phyloP scores from a whole-genome alignment of 1,284 basidiomycete species.

The Porodaedalea pini region DNA sequence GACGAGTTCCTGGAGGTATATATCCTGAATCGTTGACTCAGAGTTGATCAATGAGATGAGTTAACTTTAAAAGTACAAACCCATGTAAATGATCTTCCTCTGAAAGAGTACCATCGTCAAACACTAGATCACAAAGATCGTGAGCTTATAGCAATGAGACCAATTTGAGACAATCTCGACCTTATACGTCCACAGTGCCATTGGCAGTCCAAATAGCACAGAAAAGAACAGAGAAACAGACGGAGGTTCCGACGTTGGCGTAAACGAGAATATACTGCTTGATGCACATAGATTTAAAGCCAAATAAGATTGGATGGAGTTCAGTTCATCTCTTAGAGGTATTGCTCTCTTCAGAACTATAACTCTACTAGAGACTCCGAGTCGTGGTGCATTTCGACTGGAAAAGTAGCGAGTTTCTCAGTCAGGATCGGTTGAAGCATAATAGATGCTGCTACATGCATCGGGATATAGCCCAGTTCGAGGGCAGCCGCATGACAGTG shows the following conservation, averaged over 20 bases:
- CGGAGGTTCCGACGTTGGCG: conserved; percentile 7
- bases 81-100: conserved; percentile 51
- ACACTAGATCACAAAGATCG: conserved; percentile 32
- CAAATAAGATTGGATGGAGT: neutral
- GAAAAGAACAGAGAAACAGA: conserved; percentile 15
- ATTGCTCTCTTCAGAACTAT: neutral
- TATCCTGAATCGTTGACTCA: conserved; percentile 34
- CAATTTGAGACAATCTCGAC: neutral
- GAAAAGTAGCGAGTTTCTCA: neutral
- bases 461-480: neutral
- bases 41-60: neutral
- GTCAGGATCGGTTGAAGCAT: neutral
- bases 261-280: neutral
- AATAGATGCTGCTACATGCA: neutral
- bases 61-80: conserved; percentile 27
- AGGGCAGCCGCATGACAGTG: neutral
- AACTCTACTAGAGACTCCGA: neutral
- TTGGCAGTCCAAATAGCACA: conserved; percentile 11
- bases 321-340: neutral
- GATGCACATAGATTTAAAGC: neutral
- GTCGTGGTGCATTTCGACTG: neutral
- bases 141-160: neutral
- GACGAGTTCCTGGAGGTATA: conserved; percentile 22
- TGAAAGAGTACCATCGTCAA: conserved; percentile 48
- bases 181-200: conserved; percentile 16